A percentile compares a stretch with the other conserved stretches of the same genome.
phyloP scores from a whole-genome alignment of 2,329 filamentous ascomycete species.

The Magnaporthiopsis rhizophila region DNA sequence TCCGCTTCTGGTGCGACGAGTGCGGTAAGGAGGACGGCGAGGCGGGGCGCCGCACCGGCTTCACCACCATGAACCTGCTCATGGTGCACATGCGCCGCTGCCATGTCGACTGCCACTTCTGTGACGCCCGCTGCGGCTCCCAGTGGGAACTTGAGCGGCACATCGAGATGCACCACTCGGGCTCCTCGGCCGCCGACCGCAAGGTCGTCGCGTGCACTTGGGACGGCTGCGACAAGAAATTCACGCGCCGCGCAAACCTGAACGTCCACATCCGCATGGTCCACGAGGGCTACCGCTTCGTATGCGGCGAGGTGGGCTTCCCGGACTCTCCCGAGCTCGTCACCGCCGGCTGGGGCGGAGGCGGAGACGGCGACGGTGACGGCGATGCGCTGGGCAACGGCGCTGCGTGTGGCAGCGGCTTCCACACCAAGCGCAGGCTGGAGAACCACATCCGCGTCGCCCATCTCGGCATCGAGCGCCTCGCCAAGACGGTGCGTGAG shows the following conservation, averaged over 20 bases:
- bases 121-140: conserved; percentile 59
- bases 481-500: conserved; percentile 17
- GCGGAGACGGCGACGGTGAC: conserved; percentile 28
- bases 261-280: conserved; percentile 69
- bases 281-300: conserved; percentile 68
- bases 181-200: conserved; percentile 50
- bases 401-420: conserved; percentile 60
- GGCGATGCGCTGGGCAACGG: conserved; percentile 27
- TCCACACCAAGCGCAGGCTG: conserved; percentile 68
- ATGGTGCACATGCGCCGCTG: conserved; percentile 64
- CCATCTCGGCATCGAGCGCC: conserved; percentile 58
- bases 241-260: conserved; percentile 78
- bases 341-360: conserved; percentile 39
- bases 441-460: conserved; percentile 79
- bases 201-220: conserved; percentile 61
- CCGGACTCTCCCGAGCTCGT: conserved; percentile 48
- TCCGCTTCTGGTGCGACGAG: conserved; percentile 68
- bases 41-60: conserved; percentile 36
- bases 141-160: conserved; percentile 66
- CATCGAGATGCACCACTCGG: conserved; percentile 68
- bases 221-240: conserved; percentile 62
- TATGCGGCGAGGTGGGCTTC: conserved; percentile 63
- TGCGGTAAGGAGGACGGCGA: conserved; percentile 39
- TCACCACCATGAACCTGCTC: conserved; percentile 64
- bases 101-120: conserved; percentile 71